Evolutionary conservation across 2,329 filamentous ascomycete genomes (phyloP), one percentile per base, ranked within the genome.

Genomic region (Paracorniculantispora psalliotae): DNA sequence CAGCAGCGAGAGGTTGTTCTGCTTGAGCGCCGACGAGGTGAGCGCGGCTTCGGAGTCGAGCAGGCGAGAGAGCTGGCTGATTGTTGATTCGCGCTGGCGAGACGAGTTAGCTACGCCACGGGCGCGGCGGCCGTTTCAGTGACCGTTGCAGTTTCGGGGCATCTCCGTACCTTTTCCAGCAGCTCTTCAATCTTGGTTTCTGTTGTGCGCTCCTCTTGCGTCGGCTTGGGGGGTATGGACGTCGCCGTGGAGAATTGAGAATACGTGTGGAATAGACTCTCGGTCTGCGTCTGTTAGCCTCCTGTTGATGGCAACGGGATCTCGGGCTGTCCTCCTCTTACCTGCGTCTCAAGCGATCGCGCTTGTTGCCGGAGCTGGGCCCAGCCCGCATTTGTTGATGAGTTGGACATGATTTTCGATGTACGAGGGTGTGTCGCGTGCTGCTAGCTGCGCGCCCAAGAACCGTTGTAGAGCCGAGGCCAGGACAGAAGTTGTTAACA

Each of bases 311-410:
- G 48, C n/a, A 21, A 9, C 5, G 13, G 35, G 49, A 26, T 15
- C 21, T n/a, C 49, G 41, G 28, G 37, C n/a, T n/a, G 17, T 23
- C 5, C 13, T 19, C 12, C 52, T 62, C 72, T 64, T 79, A 96
- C 93, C 83, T 97, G 93, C 62, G 88, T 91, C 75, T 99, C 94
- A 63, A 97, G 80, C 47, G 87, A 85, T 68, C 94, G 84, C 62
- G 92, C 91, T 76, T 97, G 93, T 73, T 97, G 92, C 68, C 94
- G 90, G 66, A 97, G 82, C 77, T 97, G 92, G 69, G 91, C 88
- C 94, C 94, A 99, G 77, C 92, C 88, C 63, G 83, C 80, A 63
- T 76, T 85, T 63, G 82, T 77, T 48, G 79, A 75, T 60, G 78
- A 73, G 65, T 79, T 70, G 63, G 81, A 76, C 82, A 85, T 86